Evolutionary conservation across 2,329 filamentous ascomycete genomes (phyloP), one percentile per base, ranked within the genome.

Genomic region (Didymellaceae sp.): DNA sequence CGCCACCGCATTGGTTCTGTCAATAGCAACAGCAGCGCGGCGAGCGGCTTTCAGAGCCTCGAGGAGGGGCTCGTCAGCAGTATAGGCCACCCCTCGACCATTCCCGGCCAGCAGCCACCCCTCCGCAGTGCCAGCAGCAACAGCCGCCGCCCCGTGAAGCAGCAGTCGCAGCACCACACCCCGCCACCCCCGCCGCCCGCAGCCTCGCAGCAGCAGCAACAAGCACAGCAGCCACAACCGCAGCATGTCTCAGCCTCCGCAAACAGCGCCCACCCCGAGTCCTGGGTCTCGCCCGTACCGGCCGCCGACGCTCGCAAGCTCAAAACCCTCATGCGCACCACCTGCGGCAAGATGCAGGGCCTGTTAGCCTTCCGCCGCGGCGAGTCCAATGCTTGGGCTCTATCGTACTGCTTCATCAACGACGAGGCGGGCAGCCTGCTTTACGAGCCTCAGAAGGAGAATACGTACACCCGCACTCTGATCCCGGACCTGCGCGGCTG

Each of bases 311-410:
- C 87, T 30, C 87, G 87, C 61, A 88, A 85, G 65, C 81, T 93
- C 20, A 76, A 91, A 45, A 80, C 85, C 62, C 75, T 94, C 52
- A 93, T 94, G 89, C 89, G 86, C 70, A 86, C 82, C 18, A 77
- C 91, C 6, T 88, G 87, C 64, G 90, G 90, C 21, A 83, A 86
- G 58, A 94, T 93, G 89, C 86, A 86, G 62, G 90, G 90, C 47
- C 85, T 87, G 59, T 79, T 91, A 22, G 86, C 90, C 57, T 93
- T 90, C 67, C 84, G 88, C 61, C 79, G 79, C 33, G 83, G 85
- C 28, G 77, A 80, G 11, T 77, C 78, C 18, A 84, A 81, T 13
- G 78, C 81, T 1, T 94, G 90, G 90, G 80, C 82, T 49, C 73
- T 79, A 25, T 89, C 89, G n/a, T 83, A 87, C 55, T 89, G 87